Conservation (phyloP, 495 filamentous ascomycete genomes). For the Neurospora africana region DNA sequence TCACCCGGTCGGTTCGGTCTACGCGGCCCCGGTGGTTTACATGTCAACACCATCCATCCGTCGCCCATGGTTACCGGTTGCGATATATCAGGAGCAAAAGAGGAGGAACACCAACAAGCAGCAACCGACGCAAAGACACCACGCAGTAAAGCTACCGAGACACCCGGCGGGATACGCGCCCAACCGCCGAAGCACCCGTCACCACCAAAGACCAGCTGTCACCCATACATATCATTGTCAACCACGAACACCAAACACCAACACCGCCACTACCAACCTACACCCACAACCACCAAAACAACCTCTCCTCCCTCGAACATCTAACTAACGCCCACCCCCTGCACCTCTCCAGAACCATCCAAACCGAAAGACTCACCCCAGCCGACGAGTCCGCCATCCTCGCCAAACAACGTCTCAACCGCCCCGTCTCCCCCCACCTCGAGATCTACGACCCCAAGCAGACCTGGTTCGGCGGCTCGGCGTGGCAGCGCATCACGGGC, state of each 20-base stretch:
- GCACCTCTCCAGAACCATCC: conserved; percentile 33
- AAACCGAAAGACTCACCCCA: conserved; percentile 48
- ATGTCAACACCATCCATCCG: background rate
- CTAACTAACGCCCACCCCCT: background rate
- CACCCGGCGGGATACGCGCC: background rate
- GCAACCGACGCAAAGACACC: background rate
- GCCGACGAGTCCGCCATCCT: conserved; percentile 62
- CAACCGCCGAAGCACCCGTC: background rate
- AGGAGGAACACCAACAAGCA: background rate
- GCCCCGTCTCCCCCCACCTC: conserved; percentile 83
- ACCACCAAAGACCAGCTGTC: background rate
- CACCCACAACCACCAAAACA: background rate
- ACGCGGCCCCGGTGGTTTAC: background rate
- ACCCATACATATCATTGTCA: background rate
- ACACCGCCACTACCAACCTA: background rate
- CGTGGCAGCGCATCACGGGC: conserved; percentile 74
- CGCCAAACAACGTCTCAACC: conserved; percentile 67
- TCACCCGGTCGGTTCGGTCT: background rate
- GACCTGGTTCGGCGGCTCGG: conserved; percentile 63
- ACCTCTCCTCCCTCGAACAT: too few species aligned
- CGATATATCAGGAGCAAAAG: background rate
- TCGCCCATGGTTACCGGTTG: background rate
- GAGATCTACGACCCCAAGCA: conserved; percentile 81
- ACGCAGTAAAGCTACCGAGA: background rate
- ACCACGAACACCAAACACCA: background rate